Conservation (phyloP, 139 green algal genomes). For the Volvox reticuliferus region DNA sequence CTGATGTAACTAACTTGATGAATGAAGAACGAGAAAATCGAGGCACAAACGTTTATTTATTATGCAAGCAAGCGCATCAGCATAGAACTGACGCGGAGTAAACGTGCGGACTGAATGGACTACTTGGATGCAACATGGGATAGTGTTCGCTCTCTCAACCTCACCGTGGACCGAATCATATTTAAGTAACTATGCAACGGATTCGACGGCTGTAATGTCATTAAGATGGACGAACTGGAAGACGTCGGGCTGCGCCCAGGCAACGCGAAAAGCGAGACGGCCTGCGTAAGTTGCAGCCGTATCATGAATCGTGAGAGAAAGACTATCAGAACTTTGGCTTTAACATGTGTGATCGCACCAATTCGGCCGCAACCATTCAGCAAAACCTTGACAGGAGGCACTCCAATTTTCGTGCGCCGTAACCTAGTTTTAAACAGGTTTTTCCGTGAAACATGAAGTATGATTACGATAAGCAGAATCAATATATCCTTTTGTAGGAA, state of each 20-base stretch:
- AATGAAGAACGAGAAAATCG: too few species aligned
- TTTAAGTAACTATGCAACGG: conserved; percentile 85
- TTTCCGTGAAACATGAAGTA: too few species aligned
- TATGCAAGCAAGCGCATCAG: too few species aligned
- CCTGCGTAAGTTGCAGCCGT: conserved; percentile 22
- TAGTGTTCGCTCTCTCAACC: neutral
- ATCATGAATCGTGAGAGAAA: neutral
- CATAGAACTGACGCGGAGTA: too few species aligned
- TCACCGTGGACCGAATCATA: conserved; percentile 85
- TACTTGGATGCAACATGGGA: too few species aligned
- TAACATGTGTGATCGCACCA: neutral
- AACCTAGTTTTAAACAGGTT: neutral
- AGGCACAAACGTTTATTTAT: too few species aligned
- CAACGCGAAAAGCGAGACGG: conserved; percentile 64
- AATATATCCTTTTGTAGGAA: neutral
- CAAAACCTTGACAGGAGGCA: conserved; percentile 14
- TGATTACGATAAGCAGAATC: neutral
- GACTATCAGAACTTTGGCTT: neutral
- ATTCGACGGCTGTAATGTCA: conserved; percentile 76
- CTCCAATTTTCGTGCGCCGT: neutral
- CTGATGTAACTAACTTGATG: too few species aligned
- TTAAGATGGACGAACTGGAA: conserved; percentile 88
- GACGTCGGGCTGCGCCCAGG: conserved; percentile 61
- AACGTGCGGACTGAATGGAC: too few species aligned
- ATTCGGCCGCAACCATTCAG: conserved; percentile 78